These are phyloP conservation scores for Penicillium simplicissimum DNA, from an alignment of 495 filamentous ascomycete genomes.

Conservation along the genomic window DNA sequence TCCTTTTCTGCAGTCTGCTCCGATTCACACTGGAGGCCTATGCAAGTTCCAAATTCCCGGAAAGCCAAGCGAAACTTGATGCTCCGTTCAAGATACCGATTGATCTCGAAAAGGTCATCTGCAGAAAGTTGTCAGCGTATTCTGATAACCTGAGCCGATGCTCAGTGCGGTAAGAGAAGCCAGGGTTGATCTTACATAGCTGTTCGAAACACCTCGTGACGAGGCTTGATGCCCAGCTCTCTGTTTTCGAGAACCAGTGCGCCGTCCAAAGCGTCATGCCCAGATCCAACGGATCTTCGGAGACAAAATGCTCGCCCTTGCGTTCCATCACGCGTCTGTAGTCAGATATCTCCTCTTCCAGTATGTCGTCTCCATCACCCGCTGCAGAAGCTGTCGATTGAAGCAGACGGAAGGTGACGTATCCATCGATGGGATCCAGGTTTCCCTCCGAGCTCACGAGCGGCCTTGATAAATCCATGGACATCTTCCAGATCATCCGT, in stretches of 20 bases:
- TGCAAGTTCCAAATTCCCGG: conserved; percentile 60
- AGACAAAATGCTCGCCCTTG: conserved; percentile 51
- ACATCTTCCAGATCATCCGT: conserved; percentile 67
- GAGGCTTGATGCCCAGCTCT: conserved; percentile 54
- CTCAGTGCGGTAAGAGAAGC: neutral
- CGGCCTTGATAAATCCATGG: conserved; percentile 48
- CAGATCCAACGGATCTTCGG: conserved; percentile 58
- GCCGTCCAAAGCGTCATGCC: conserved; percentile 68
- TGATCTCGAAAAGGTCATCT: conserved; percentile 47
- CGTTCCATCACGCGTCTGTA: conserved; percentile 57
- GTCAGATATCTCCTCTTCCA: conserved; percentile 56
- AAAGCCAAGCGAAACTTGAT: conserved; percentile 56
- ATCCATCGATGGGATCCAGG: conserved; percentile 63
- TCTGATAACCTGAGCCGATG: neutral
- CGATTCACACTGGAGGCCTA: conserved; percentile 58
- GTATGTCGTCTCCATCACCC: conserved; percentile 27
- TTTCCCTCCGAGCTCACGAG: conserved; percentile 60
- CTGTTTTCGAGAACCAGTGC: conserved; percentile 55
- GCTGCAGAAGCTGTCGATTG: conserved; percentile 42
- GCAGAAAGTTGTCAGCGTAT: neutral
- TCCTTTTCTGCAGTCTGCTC: conserved; percentile 40
- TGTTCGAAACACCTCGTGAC: conserved; percentile 46
- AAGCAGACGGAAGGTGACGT: conserved; percentile 56
- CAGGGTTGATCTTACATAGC: conserved; percentile 34
- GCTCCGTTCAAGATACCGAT: conserved; percentile 42